Evolutionary conservation across 208 protist species (phyloP).

Genomic region (Crithidia sp.): DNA sequence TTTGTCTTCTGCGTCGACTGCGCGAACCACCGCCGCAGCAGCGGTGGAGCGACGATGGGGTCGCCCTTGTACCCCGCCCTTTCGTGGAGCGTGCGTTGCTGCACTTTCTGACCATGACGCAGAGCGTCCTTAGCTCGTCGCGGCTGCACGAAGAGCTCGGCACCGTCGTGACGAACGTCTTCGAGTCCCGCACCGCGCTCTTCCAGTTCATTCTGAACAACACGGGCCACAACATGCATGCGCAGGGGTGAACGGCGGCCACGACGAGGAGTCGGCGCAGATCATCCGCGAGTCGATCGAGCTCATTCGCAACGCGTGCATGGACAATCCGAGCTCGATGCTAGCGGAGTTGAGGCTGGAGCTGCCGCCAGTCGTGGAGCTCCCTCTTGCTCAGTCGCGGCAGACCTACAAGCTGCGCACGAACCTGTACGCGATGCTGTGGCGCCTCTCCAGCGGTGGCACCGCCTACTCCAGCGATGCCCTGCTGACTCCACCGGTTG

Average conservation of each 20-base stretch:
- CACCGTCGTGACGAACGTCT: constrained; percentile 67
- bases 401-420: constrained; percentile 86
- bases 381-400: constrained; percentile 71
- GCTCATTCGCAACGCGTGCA: constrained; percentile 73
- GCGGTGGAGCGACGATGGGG: constrained; percentile 14
- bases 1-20: constrained; percentile 76
- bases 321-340: constrained; percentile 55
- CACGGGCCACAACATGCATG: constrained; percentile 83
- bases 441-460: constrained; percentile 45
- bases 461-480: constrained; percentile 38
- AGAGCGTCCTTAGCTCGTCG: constrained; percentile 56
- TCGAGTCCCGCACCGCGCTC: constrained; percentile 62
- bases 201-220: constrained; percentile 89
- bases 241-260: constrained; percentile 42
- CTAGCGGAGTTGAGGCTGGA: constrained; percentile 68
- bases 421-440: constrained; percentile 73
- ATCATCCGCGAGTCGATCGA: constrained; percentile 79
- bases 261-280: constrained; percentile 60
- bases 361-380: constrained; percentile 74
- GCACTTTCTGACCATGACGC: constrained; percentile 72
- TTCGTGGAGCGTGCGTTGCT: constrained; percentile 80
- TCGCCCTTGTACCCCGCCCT: constrained; percentile 32
- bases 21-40: constrained; percentile 51
- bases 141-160: constrained; percentile 56
- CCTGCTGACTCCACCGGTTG: constrained; percentile 63